Evolutionary conservation across 352 stramenopile genomes (phyloP), one percentile per base, ranked within the genome.

Genomic region (Blastocystis sp.): DNA sequence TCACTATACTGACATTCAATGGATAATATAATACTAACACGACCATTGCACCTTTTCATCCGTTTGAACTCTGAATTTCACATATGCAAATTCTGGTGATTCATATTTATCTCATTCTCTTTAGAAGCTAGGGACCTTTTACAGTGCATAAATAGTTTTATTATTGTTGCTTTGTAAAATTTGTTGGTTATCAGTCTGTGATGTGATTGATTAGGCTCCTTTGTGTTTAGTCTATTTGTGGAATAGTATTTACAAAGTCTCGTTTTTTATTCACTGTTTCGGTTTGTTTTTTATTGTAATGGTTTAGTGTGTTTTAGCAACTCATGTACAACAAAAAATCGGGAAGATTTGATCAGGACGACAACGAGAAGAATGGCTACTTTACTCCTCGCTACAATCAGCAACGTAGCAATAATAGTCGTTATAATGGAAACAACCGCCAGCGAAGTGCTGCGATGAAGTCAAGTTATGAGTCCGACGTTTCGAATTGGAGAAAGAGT

Each of bases 391-490:
- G 39, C 7, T 81, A 47, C 34, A 85, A 85, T 30, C 73, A 85
- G 50, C 50, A 54, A 26, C 66, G 50, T 13, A 85, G 24, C 54
- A 34, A 24, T 37, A 68, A 30, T 41, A 13, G 55, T 69, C 73
- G 47, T 26, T 85, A 85, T 50, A 85, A 50, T 18, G 24, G 11
- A 30, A 85, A 85, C 9, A 85, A 85, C 53, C 73, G 73, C 11
- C 73, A 85, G 53, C 45, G 73, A 43, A 66, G 69, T 53, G 3
- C 26, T 39, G 43, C 18, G 37, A 69, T 34, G 13, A 50, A 53
- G 53, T 65, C 26, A 20, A 37, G 43, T 45, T 39, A n/a, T 30
- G 50, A 85, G 11, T 7, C 2, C 8, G 30, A 68, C 24, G 18
- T 34, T 20, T 26, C 3, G 3, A 68, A 20, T 3, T 85, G 73